These are phyloP conservation scores for Aspergillus alliaceus DNA, from an alignment of 2,329 filamentous ascomycete genomes.

Conservation along the genomic window DNA sequence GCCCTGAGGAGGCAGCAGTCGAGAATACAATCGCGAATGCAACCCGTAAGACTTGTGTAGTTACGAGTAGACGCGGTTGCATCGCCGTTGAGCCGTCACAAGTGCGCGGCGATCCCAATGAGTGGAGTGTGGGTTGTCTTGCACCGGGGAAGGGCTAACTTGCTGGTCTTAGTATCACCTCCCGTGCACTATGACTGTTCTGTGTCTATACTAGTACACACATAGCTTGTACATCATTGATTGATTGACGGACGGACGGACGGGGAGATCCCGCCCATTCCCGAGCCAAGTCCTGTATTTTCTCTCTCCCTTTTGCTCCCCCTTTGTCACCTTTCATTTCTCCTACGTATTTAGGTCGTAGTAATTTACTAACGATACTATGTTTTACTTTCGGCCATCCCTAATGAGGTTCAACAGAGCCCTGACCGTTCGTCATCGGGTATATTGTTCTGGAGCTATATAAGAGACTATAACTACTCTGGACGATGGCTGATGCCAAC, in stretches of 20 bases:
- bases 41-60: not conserved
- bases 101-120: not conserved
- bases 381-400: not conserved
- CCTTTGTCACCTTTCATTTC: not conserved
- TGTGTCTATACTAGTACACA: no score
- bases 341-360: not conserved
- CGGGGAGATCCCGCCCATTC: slow-evolving; percentile 8
- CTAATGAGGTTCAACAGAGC: not conserved
- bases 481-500: not conserved
- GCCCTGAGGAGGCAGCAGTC: not conserved
- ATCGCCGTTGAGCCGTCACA: slow-evolving; percentile 4
- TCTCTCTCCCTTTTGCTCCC: not conserved
- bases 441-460: not conserved
- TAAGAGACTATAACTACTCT: not conserved
- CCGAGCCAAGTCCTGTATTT: not conserved
- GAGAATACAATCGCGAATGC: not conserved
- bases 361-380: not conserved
- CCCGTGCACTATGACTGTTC: not conserved
- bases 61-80: not conserved
- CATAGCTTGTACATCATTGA: no score
- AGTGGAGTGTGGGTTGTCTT: slow-evolving; percentile 1
- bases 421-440: not conserved
- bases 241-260: not conserved
- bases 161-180: not conserved
- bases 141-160: not conserved